These are phyloP conservation scores for Sabuloglossum arenarium DNA, from an alignment of 495 filamentous ascomycete genomes.

Conservation along the genomic window DNA sequence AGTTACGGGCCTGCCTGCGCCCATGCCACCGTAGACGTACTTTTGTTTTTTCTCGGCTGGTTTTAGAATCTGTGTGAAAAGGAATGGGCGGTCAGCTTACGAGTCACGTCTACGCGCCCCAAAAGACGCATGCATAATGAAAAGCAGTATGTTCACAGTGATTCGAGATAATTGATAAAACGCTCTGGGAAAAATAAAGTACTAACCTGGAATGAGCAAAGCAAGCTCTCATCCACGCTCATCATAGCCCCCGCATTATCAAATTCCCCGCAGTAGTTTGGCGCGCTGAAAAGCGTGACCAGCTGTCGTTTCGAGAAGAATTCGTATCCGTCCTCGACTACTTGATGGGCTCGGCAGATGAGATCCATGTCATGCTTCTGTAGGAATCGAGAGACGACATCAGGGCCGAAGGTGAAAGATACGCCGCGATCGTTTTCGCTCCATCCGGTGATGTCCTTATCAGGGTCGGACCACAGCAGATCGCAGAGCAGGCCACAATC, in stretches of 20 bases:
- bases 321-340: constrained; percentile 97
- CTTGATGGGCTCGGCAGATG: constrained; percentile 96
- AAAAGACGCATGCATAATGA: background rate
- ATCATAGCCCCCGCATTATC: constrained; percentile 99
- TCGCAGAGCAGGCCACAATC: constrained; percentile 96
- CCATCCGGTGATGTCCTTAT: constrained; percentile 99
- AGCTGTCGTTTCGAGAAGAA: constrained; percentile 98
- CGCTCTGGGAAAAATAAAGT: background rate
- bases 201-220: constrained; percentile 97
- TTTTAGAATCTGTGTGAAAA: constrained; percentile 62
- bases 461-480: constrained; percentile 94
- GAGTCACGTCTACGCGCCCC: background rate
- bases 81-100: background rate
- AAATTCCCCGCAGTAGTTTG: constrained; percentile 98
- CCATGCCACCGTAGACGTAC: constrained; percentile 88
- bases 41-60: constrained; percentile 99
- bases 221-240: constrained; percentile 97
- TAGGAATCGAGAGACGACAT: constrained; percentile 93
- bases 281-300: constrained; percentile 93
- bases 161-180: background rate
- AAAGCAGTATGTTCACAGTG: background rate
- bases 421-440: constrained; percentile 98
- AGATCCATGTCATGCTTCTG: constrained; percentile 99
- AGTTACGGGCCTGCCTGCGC: constrained; percentile 69
- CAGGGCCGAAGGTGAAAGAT: constrained; percentile 97